Evolutionary conservation across 495 filamentous ascomycete genomes (phyloP), one percentile per base, ranked within the genome.

Genomic region (Cudoniella acicularis): DNA sequence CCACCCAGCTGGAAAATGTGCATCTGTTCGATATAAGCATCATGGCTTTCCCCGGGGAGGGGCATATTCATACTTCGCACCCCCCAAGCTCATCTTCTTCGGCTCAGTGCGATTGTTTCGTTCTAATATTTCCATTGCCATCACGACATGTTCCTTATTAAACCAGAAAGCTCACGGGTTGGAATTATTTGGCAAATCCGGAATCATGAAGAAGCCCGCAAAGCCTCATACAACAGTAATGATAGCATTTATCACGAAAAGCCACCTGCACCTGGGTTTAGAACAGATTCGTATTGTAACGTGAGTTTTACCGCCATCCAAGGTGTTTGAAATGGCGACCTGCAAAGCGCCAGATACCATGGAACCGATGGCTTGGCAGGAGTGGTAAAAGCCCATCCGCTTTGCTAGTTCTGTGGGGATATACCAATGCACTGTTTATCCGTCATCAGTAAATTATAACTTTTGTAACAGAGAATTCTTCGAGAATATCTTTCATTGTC

Each of bases 141-240:
- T 52, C 23, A 20, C 13, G 6, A 56, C 60, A 23, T 74, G 72
- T 0, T 64, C 60, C 3, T 54, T 47, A 22, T 64, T 67, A 11
- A 75, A 69, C 73, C 73, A 75, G 41, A 69, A 65, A 22, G 72
- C 70, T 4, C 73, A 56, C 1, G 72, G 72, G 43, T 75, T 75
- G 3, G 72, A 64, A 2, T 45, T 53, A 45, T 71, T 47, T 36
- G 30, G 30, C 30, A 36, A 36, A 36, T 36, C 30, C 13, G 30
- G 30, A 36, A 36, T 4, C 30, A 36, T 36, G 30, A 36, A 36
- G 30, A 36, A 36, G 13, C 30, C 30, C 4, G 30, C 30, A 13
- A 36, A 4, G 13, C 30, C 30, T 13, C 30, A 36, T 36, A 36
- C 30, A 6, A 36, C 30, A 6, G 30, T 36, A 36, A 36, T 36